Evolutionary conservation across 352 stramenopile genomes (phyloP), one percentile per base, ranked within the genome.

Genomic region (Phytophthora cryptogea): DNA sequence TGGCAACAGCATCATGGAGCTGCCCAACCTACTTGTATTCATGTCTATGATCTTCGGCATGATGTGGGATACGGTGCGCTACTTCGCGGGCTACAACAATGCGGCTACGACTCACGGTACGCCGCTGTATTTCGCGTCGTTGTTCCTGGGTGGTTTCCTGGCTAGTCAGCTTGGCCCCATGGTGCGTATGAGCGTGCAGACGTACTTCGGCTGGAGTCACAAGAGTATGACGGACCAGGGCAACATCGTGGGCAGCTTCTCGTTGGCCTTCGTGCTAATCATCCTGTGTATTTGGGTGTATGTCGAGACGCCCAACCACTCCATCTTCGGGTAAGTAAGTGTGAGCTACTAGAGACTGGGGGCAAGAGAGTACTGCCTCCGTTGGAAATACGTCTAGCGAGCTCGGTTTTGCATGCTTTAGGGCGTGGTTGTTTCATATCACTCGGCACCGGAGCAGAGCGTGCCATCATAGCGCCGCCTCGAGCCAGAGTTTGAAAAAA

Each of bases 271-370:
- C 48, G 68, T 88, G 55, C 80, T 91, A 47, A 63, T 83, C 44
- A 69, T 88, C 40, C 63, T 89, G 30, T 89, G 80, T 61, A 71
- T 91, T 48, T 91, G 82, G 82, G 80, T 91, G 37, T 89, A 90
- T 72, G 81, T 91, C 27, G 80, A 90, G 61, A 91, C 76, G 47
- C 82, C 82, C 42, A 74, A 74, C 40, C 66, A 71, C 61, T 64
- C 61, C 26, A 71, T 74, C 28, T 74, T 74, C 31, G 66, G 66
- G 27, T 71, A 71, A 74, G 31, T 71, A 71, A 70, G 42, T 64
- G 54, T 57, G 26, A 35, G 54, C 60, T 70, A 58, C 28, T 57
- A 39, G 56, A 54, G 39, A 45, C 20, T 54, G 44, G 55, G 50
- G 60, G 14, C 35, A 37, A 44, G 26, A 63, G 31, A 54, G 27